Evolutionary conservation across 2,329 filamentous ascomycete genomes (phyloP), one percentile per base, ranked within the genome.

Genomic region (Tolypocladium paradoxum): DNA sequence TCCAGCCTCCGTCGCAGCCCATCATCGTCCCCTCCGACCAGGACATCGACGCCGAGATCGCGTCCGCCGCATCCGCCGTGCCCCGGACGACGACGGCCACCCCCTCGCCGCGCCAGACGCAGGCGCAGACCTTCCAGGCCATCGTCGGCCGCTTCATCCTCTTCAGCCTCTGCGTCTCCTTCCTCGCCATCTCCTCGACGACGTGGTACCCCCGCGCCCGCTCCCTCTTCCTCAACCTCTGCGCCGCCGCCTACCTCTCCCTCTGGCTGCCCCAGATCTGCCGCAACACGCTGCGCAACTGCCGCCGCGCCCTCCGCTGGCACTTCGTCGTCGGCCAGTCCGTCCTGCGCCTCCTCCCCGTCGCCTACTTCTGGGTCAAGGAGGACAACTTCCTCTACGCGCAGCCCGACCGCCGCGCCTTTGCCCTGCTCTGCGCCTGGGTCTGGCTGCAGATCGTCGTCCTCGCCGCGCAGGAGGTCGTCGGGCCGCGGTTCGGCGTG

Each of bases 251-350:
- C 51, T 96, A 96, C 65, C 80, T 96, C 46, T 96, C 91, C 22
- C 85, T 96, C 65, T 97, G 92, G 92, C 66, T 84, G 1, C 92
- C 93, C 0, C 93, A 99, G 67, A 95, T 97, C 60, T 82, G 87
- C 64, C 88, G 93, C 57, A 99, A 99, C 67, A 77, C 87, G 51
- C 83, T 88, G 69, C 88, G 92, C 52, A 96, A 96, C 70, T 96
- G 90, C 68, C 88, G 91, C 40, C 88, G 88, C 62, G 91, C 92
- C 1, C 76, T 97, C n/a, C 80, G 85, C 4, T 96, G 91, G 90
- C 86, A 87, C 55, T 99, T 95, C 65, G 86, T 96, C 53, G 65
- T 90, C 24, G 91, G 90, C 3, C 88, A 96, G 67, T 93, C 88
- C 48, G 61, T 85, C 6, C 76, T 95, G 8, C 85, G 93, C 2